Evolutionary conservation across 306 rosid genomes (phyloP), one percentile per base, ranked within the genome.

Genomic region (Ochetophila trinervis): DNA sequence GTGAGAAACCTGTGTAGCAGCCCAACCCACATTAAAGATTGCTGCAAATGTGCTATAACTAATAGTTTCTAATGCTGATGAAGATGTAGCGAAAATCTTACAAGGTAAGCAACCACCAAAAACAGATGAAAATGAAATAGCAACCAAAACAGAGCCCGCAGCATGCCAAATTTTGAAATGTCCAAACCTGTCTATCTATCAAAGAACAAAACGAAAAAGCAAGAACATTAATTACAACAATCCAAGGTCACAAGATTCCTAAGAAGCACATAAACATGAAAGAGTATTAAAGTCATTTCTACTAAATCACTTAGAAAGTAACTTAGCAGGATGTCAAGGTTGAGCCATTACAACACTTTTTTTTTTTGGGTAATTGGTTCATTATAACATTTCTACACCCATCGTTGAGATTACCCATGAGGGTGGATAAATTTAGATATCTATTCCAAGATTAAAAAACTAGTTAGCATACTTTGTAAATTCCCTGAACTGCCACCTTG

Each of bases 121-220:
- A 62, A 89, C 95, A 4, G 98, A 92, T 77, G 98, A 92, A 87
- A 92, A 92, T 53, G 98, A 92, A 71, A 86, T 70, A n/a, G 98
- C 95, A 69, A 92, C 98, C 87, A 92, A 78, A 53, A 81, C 15
- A 67, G 98, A 92, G 74, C 98, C 98, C n/a, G 91, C 96, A 58
- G 78, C 96, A 80, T 93, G 98, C 96, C 98, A 93, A 80, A 89
- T 74, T 80, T 93, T 89, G 88, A 93, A 89, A 84, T 79, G 91
- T 63, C 98, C 98, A 72, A 89, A 93, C 65, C 94, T 78, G 79
- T 93, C 98, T 78, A 93, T 93, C 98, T 93, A 72, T 79, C 84
- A 79, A 74, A 63, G 55, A 64, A 77, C 64, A 14, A 35, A 63
- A 56, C 61, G 40, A 62, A 71, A 57, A 63, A 45, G n/a, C 53